Conservation (phyloP, 2,329 filamentous ascomycete genomes). For the Stagonosporopsis chrysanthemi region DNA sequence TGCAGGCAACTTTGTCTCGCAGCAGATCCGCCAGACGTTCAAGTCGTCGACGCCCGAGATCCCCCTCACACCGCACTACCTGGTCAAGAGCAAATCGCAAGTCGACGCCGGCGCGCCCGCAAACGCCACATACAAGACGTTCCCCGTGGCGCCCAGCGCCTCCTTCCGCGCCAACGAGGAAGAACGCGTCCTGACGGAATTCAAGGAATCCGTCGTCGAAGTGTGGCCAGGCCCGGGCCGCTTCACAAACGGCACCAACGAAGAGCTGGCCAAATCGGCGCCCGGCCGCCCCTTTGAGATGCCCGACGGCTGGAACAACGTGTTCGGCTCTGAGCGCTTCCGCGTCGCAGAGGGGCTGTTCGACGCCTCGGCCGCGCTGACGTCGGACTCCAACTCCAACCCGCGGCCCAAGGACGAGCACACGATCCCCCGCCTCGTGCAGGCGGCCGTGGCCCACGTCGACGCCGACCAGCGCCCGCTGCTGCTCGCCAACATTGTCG, state of each 20-base stretch:
- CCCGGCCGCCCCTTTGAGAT: constrained; percentile 94
- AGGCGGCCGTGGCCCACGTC: constrained; percentile 76
- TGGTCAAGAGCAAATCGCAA: constrained; percentile 84
- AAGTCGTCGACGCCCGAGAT: constrained; percentile 71
- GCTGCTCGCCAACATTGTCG: constrained; percentile 86
- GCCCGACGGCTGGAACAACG: constrained; percentile 94
- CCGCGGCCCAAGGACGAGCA: constrained; percentile 71
- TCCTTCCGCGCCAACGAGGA: constrained; percentile 87
- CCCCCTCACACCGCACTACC: constrained; percentile 82
- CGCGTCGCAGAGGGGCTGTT: constrained; percentile 88
- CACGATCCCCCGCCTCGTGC: constrained; percentile 84
- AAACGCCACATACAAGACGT: constrained; percentile 77
- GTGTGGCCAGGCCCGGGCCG: constrained; percentile 84
- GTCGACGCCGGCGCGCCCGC: constrained; percentile 86
- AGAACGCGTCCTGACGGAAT: constrained; percentile 91
- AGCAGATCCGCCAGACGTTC: constrained; percentile 85
- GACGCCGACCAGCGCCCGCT: constrained; percentile 88
- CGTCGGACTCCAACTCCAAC: constrained; percentile 56
- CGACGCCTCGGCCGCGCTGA: constrained; percentile 79
- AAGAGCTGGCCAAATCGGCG: constrained; percentile 75
- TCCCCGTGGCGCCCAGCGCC: constrained; percentile 65
- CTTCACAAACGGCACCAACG: constrained; percentile 66
- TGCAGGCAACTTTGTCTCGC: constrained; percentile 88
- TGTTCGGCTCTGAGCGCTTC: constrained; percentile 90
- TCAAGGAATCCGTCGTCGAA: constrained; percentile 97